phyloP scores from a whole-genome alignment of 257 asterid genomes.

The Prunella vulgaris region DNA sequence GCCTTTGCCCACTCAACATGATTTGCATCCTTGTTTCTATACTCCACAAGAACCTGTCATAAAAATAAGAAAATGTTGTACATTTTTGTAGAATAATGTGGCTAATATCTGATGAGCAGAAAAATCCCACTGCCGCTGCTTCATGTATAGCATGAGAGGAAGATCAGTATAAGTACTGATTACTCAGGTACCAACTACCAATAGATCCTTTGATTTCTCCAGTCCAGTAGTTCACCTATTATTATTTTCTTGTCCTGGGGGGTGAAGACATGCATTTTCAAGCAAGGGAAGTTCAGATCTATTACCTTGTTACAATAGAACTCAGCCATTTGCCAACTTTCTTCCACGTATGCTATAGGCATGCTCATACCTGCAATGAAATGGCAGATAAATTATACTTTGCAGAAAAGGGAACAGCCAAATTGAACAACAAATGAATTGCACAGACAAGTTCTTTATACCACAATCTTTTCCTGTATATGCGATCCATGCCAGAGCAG shows the following conservation, averaged over 20 bases:
- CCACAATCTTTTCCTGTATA: constrained; percentile 94
- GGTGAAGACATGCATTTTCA: not conserved
- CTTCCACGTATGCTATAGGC: constrained; percentile 97
- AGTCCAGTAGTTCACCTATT: not conserved
- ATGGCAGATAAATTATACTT: constrained; percentile 13
- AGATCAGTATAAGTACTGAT: not conserved
- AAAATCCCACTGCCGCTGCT: not conserved
- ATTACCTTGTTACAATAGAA: constrained; percentile 89
- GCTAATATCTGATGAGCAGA: not conserved
- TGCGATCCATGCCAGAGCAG: constrained; percentile 92
- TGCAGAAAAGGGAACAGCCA: not conserved
- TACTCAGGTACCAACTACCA: not conserved
- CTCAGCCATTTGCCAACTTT: constrained; percentile 99
- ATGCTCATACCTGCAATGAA: constrained; percentile 72
- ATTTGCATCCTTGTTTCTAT: constrained; percentile 76
- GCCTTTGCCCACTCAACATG: constrained; percentile 99
- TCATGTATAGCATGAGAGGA: not conserved
- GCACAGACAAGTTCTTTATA: constrained; percentile 20
- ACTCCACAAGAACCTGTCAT: constrained; percentile 80
- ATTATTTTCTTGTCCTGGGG: not conserved
- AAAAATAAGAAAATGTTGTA: constrained; percentile 9
- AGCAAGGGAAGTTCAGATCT: constrained; percentile 1
- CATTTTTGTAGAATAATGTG: not conserved
- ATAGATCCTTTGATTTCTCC: not conserved
- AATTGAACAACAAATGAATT: constrained; percentile 2